phyloP scores from a whole-genome alignment of 1,284 basidiomycete genomes.

The Pseudomicrostroma phylloplanum region DNA sequence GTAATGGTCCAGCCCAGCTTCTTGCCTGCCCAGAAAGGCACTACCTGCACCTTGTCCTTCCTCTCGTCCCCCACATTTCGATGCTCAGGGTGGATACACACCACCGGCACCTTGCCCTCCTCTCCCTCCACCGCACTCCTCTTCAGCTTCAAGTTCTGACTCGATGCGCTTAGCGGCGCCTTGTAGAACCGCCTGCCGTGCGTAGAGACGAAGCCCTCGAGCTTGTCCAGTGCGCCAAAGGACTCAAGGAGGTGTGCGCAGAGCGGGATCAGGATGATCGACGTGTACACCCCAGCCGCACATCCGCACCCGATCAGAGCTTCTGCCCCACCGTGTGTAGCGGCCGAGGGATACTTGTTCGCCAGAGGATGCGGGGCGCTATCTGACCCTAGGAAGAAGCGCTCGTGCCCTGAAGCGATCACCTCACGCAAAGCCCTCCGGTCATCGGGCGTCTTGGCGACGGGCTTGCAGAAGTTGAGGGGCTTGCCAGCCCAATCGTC shows the following conservation, averaged over 20 bases:
- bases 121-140: conserved; percentile 16
- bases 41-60: conserved; percentile 56
- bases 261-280: conserved; percentile 45
- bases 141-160: conserved; percentile 20
- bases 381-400: conserved; percentile 97
- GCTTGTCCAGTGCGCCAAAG: conserved; percentile 45
- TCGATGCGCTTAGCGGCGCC: conserved; percentile 13
- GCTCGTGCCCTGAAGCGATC: conserved; percentile 73
- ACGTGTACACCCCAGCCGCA: conserved; percentile 48
- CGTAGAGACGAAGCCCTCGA: conserved; percentile 38
- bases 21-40: conserved; percentile 89
- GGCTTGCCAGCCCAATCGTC: conserved; percentile 97
- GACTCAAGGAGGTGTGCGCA: conserved; percentile 47
- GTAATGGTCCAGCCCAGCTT: conserved; percentile 73
- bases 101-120: conserved; percentile 25
- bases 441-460: conserved; percentile 93
- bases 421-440: conserved; percentile 75
- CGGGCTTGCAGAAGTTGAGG: conserved; percentile 95
- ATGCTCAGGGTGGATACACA: conserved; percentile 35
- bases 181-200: conserved; percentile 47
- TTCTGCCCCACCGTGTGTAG: conserved; percentile 19
- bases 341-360: conserved; percentile 64
- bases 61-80: conserved; percentile 22
- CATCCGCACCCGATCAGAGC: conserved; percentile 30
- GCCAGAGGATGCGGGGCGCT: conserved; percentile 83